Base-by-base conservation (phyloP, 139 green algal genomes). In the Bryopsis sp. region DNA sequence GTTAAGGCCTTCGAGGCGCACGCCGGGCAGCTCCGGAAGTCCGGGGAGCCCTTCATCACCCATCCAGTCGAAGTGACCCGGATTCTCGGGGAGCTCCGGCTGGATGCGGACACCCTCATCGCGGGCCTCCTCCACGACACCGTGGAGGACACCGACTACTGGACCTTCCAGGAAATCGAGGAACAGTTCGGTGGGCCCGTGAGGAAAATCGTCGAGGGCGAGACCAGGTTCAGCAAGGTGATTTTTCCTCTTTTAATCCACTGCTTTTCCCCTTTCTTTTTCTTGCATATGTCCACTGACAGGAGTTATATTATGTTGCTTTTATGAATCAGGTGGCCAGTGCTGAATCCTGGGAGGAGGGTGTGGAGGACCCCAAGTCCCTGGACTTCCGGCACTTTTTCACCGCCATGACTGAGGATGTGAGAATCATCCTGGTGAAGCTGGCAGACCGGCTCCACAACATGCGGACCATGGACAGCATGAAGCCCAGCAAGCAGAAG, bases 371-470 rank as follows among this genome's bases (percentile, higher is more conserved):
- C 43, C 72, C 88, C 62, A 54, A 85, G 2, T 81, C 87, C 70
- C 62, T 86, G 39, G 90, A 96, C 73, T 72, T 96, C 47, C 82
- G 88, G 72, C 86, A 93, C 68, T 86, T 96, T 48, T 96, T 96
- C 74, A 67, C 92, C 38, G 83, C 87, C 2, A 96, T 96, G 88
- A 95, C 90, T 2, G 78, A 92, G 47, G 90, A 96, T 75, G 86
- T 85, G 35, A 76, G 90, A 24, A 90, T 96, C 73, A 93, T 96
- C 31, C 82, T 96, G 39, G 90, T 96, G 2, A 96, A 96, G 77
- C 86, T 96, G 48, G 90, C 90, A 0, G 90, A 96, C 81, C 67
- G 90, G 7, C 76, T 96, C 76, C 90, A 96, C 80, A 96, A 96
- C 82, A 96, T 96, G 90, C 80, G 90, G 48, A 96, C 90, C n/a